Conservation (phyloP, 176 grass and related monocot species). For the Eragrostis curvula region DNA sequence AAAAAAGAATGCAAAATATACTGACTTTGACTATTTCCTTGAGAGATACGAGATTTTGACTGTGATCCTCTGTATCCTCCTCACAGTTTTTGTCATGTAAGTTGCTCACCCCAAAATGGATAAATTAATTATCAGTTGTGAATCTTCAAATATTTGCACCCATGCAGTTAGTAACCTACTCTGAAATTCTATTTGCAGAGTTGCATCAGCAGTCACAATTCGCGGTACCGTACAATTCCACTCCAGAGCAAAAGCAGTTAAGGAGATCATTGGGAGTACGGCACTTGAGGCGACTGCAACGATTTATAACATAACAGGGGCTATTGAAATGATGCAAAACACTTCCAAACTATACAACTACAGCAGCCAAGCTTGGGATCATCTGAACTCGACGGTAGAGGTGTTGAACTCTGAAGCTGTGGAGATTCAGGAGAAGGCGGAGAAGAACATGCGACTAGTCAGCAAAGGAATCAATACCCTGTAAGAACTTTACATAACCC, state of each 20-base stretch:
- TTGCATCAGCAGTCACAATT: constrained; percentile 61
- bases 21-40: constrained; percentile 39
- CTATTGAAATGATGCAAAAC: constrained; percentile 68
- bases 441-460: constrained; percentile 70
- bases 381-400: constrained; percentile 70
- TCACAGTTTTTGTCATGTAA: constrained; percentile 76
- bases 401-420: constrained; percentile 63
- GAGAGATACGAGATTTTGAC: constrained; percentile 46
- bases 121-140: not conserved
- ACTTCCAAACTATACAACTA: constrained; percentile 48
- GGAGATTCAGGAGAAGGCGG: constrained; percentile 65
- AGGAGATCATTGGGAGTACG: constrained; percentile 58
- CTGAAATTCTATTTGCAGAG: constrained; percentile 42
- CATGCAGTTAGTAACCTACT: not conserved
- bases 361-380: constrained; percentile 46
- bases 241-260: constrained; percentile 66
- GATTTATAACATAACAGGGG: constrained; percentile 74
- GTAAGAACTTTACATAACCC: constrained; percentile 53
- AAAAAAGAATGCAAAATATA: constrained; percentile 37
- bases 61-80: constrained; percentile 56
- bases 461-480: constrained; percentile 70
- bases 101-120: not conserved
- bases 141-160: not conserved
- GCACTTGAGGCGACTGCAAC: constrained; percentile 64
- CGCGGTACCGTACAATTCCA: constrained; percentile 59